A percentile compares a stretch with the other conserved stretches of the same genome.
These are phyloP conservation scores for Ophiosphaerella herpotricha DNA, from an alignment of 2,329 filamentous ascomycete species.

Conservation along the genomic window DNA sequence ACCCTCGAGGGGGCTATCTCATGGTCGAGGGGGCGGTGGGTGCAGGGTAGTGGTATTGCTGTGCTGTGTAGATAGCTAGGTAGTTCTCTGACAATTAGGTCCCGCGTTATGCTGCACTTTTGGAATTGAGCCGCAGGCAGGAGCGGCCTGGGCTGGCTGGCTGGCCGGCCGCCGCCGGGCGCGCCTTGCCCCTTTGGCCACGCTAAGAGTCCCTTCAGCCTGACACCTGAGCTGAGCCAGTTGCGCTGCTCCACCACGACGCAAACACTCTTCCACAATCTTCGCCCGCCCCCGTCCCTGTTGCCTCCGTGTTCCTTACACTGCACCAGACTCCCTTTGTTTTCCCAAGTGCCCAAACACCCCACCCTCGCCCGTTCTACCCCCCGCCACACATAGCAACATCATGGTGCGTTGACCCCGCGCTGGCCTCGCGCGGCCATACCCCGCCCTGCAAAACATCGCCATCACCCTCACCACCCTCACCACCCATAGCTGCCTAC, in stretches of 20 bases:
- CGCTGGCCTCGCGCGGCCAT: slow-evolving; percentile 28
- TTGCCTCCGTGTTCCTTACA: slow-evolving; percentile 13
- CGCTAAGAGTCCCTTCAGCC: slow-evolving; percentile 19
- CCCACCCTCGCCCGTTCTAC: slow-evolving; percentile 3
- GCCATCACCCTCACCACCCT: slow-evolving; percentile 13
- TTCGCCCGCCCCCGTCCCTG: slow-evolving; percentile 7
- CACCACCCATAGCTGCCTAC: slow-evolving; percentile 8
- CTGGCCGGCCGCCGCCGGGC: neutral
- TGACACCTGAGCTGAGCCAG: slow-evolving; percentile 24
- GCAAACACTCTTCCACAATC: slow-evolving; percentile 29
- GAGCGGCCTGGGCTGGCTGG: slow-evolving; percentile 1
- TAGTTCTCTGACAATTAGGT: neutral
- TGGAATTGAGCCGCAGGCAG: slow-evolving; percentile 1
- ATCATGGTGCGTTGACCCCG: slow-evolving; percentile 46
- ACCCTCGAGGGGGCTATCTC: slow-evolving; percentile 31
- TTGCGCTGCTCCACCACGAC: slow-evolving; percentile 23
- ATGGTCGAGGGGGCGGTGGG: slow-evolving; percentile 26
- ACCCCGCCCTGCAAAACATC: slow-evolving; percentile 45
- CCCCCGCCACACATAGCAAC: slow-evolving; percentile 23
- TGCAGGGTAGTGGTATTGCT: neutral
- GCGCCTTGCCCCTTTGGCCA: slow-evolving; percentile 15
- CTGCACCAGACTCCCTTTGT: slow-evolving; percentile 2
- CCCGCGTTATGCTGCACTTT: neutral
- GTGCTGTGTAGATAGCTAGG: neutral
- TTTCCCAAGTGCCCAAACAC: neutral